Base-by-base conservation (phyloP, 345 rosid species). In the Gynandropsis gynandra region DNA sequence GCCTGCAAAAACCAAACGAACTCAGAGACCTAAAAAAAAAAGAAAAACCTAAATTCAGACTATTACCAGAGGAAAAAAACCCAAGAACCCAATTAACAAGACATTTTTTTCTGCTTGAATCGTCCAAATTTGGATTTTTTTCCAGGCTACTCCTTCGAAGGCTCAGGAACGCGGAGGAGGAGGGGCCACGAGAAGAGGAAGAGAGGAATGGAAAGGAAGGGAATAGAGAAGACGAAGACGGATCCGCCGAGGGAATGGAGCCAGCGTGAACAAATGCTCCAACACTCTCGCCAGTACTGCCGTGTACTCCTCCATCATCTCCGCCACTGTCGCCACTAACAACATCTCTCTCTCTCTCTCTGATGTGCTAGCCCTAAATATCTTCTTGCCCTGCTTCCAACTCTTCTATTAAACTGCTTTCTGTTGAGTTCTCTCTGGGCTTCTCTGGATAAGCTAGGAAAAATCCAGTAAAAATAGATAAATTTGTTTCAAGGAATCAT, bases 231-330 rank as follows among this genome's bases (percentile, higher is more conserved):
- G 77, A 29, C 75, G 95, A 47, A 84, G 77, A 4, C 98, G 89
- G 60, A 87, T 61, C 39, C 96, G 68, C 44, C 95, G 24, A 1
- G 98, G 96, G 36, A 88, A 75, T 24, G 97, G 98, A 7, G 82
- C 90, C 7, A 61, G 84, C 31, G 67, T 58, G 31, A 87, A 56
- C 57, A 92, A n/a, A 51, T 82, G 93, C 73, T 78, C 79, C 40
- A 92, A 55, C 19, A 81, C 70, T 60, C 89, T 68, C 9, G 80
- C 77, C 64, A 92, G 70, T 43, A 87, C 58, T 77, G 54, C 82
- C 74, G 81, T 84, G 87, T 90, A 90, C 63, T 87, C 87, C 74
- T 75, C 78, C 82, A 87, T 62, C 65, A 84, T 64, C 76, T 80
- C 92, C 43, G 96, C 81, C 47, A 84, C 16, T 16, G 68, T 37